Evolutionary conservation across 169 alveolate genomes (phyloP).

Genomic region (Plasmodium falciparum): DNA sequence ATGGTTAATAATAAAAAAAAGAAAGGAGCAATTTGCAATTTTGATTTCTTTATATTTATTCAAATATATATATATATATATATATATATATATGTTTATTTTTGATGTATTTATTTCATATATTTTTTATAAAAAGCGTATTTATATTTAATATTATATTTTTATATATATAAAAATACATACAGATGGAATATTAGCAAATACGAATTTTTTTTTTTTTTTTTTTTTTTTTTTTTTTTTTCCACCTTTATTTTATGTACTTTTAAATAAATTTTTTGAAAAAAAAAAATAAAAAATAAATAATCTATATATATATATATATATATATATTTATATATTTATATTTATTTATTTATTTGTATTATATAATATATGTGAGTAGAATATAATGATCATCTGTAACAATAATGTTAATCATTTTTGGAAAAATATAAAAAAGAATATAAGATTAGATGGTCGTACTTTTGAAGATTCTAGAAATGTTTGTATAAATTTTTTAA

Average conservation of each 20-base stretch:
- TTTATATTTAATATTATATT: too few species aligned
- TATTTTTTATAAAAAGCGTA: too few species aligned
- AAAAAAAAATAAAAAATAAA: background rate
- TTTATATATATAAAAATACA: too few species aligned
- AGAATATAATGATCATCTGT: conserved; percentile 39
- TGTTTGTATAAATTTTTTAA: conserved; percentile 49
- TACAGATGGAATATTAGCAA: too few species aligned
- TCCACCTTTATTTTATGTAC: background rate
- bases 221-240: too few species aligned
- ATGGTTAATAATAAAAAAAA: too few species aligned
- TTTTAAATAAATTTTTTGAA: background rate
- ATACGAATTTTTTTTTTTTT: too few species aligned
- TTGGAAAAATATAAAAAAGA: conserved; percentile 57
- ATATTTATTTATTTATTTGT: background rate
- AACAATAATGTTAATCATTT: conserved; percentile 47
- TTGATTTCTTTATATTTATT: too few species aligned
- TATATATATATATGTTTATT: too few species aligned
- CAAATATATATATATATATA: too few species aligned
- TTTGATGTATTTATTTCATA: too few species aligned
- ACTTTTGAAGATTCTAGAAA: conserved; percentile 63
- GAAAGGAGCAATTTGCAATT: too few species aligned
- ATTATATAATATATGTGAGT: background rate
- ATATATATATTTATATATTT: background rate
- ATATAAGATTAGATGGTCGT: conserved; percentile 61
- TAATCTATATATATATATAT: background rate